These are phyloP conservation scores for Heimioporus retisporus DNA, from an alignment of 1,284 basidiomycete species.

Conservation along the genomic window DNA sequence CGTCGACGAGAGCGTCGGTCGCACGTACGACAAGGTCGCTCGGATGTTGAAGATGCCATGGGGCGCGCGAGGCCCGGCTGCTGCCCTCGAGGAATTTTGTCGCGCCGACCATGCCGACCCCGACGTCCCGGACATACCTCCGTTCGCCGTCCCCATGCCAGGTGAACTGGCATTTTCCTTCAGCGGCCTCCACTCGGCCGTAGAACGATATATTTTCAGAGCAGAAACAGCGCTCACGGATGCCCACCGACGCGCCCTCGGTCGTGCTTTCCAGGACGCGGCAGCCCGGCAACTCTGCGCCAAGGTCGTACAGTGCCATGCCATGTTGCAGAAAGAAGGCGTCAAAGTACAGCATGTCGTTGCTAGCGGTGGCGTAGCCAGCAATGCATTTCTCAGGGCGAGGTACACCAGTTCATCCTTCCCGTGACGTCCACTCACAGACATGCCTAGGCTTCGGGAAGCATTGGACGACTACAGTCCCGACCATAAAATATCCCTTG, in stretches of 20 bases:
- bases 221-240: conserved; percentile 38
- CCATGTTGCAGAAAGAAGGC: conserved; percentile 53
- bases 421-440: not conserved
- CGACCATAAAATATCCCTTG: conserved; percentile 48
- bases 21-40: conserved; percentile 85
- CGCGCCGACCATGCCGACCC: conserved; percentile 39
- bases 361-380: conserved; percentile 92
- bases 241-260: conserved; percentile 59
- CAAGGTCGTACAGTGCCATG: conserved; percentile 75
- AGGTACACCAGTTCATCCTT: conserved; percentile 55
- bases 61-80: conserved; percentile 73
- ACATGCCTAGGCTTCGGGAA: conserved; percentile 51
- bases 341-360: conserved; percentile 69
- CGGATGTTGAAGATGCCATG: conserved; percentile 74
- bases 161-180: conserved; percentile 80
- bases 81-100: conserved; percentile 82
- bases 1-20: conserved; percentile 82
- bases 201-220: conserved; percentile 61
- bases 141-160: conserved; percentile 64
- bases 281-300: conserved; percentile 80
- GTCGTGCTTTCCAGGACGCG: conserved; percentile 78
- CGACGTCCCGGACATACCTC: conserved; percentile 45
- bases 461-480: conserved; percentile 49
- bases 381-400: conserved; percentile 76
- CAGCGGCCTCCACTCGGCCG: conserved; percentile 74